Percentiles rank a stretch among this genome's conserved stretches.
Conservation (phyloP, 768 basidiomycete species). For the Ramaria rubella region DNA sequence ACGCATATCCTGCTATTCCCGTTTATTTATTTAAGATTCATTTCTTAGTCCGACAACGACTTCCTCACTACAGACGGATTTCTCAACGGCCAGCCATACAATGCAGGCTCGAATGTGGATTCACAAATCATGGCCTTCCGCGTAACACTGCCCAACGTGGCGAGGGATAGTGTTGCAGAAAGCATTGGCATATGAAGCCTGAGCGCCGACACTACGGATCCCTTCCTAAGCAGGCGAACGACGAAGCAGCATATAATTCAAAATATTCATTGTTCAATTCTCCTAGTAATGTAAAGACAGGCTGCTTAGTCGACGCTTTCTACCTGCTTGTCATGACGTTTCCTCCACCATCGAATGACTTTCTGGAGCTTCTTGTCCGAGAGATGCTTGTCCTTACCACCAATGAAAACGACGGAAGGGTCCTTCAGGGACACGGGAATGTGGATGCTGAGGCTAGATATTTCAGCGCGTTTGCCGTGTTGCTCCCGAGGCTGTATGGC, state of each 20-base stretch:
- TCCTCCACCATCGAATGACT: not conserved
- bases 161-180: conserved; percentile 12
- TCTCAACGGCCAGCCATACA: conserved; percentile 42
- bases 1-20: not conserved
- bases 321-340: not conserved
- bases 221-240: too few relatives aligned
- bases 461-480: not conserved
- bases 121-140: conserved; percentile 59
- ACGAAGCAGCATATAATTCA: not conserved
- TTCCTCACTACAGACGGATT: conserved; percentile 51
- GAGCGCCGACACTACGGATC: too few relatives aligned
- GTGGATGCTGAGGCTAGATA: not conserved
- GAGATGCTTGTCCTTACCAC: not conserved
- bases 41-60: conserved; percentile 51
- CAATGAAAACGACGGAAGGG: not conserved
- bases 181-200: conserved; percentile 12
- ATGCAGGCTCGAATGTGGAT: conserved; percentile 51
- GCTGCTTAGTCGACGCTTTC: not conserved
- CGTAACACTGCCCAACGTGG: conserved; percentile 42
- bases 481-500: not conserved
- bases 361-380: not conserved
- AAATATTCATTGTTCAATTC: not conserved
- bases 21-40: not conserved
- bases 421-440: not conserved
- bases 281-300: not conserved